Percentiles rank a stretch among this genome's conserved stretches.
phyloP scores from a whole-genome alignment of 345 rosid species.

The Aquilaria malaccensis region DNA sequence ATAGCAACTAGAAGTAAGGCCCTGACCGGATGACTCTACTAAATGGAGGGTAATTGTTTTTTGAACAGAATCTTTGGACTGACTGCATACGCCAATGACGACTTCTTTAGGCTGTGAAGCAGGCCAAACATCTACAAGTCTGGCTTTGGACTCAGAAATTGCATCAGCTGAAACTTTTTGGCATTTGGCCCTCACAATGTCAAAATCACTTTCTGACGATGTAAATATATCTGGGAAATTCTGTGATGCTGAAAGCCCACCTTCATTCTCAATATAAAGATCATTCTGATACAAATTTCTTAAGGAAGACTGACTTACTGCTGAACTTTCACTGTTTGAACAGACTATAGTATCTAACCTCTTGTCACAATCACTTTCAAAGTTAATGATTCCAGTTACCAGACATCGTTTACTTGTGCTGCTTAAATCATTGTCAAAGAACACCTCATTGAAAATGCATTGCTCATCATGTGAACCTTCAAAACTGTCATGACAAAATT shows the following conservation, averaged over 20 bases:
- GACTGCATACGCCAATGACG: conserved; percentile 9
- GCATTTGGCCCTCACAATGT: conserved; percentile 28
- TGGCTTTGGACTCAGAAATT: conserved; percentile 15
- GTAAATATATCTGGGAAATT: conserved; percentile 24
- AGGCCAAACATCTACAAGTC: conserved; percentile 12
- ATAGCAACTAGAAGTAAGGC: conserved; percentile 44
- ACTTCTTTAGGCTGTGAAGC: conserved; percentile 4
- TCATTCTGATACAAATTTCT: conserved; percentile 20
- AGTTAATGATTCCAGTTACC: conserved; percentile 34
- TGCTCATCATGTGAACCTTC: conserved; percentile 52
- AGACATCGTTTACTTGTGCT: conserved; percentile 35
- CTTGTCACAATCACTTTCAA: conserved; percentile 35
- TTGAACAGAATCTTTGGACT: conserved; percentile 20
- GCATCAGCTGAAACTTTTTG: conserved; percentile 31
- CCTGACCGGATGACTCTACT: conserved; percentile 54
- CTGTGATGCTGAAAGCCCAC: conserved; percentile 21
- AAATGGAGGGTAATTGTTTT: conserved; percentile 33
- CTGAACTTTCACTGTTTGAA: conserved; percentile 53
- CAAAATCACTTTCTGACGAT: conserved; percentile 24
- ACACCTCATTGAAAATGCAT: conserved; percentile 42
- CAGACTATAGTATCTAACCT: conserved; percentile 24
- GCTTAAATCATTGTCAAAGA: conserved; percentile 32
- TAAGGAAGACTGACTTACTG: conserved; percentile 32
- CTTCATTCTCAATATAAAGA: conserved; percentile 21
- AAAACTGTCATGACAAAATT: conserved; percentile 35